Evolutionary conservation across 768 basidiomycete genomes (phyloP).

Genomic region (Fistulinella prunicolor): DNA sequence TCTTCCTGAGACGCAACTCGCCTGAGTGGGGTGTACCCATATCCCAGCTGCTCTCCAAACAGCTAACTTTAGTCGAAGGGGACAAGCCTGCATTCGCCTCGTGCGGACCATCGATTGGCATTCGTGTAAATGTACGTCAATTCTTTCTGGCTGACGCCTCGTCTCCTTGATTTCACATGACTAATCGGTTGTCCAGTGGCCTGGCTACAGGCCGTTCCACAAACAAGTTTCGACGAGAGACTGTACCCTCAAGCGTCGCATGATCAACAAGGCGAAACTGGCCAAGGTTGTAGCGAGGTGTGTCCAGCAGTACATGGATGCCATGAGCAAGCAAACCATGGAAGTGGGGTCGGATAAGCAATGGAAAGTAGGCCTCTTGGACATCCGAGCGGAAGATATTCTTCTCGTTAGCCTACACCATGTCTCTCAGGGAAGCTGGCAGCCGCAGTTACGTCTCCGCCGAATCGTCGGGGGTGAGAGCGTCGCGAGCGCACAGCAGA

Average conservation of each 20-base stretch:
- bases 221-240: conserved; percentile 71
- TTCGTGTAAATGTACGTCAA: conserved; percentile 56
- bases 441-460: conserved; percentile 60
- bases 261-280: conserved; percentile 64
- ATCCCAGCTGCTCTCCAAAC: conserved; percentile 53
- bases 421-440: conserved; percentile 77
- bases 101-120: conserved; percentile 68
- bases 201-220: conserved; percentile 67
- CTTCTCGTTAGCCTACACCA: conserved; percentile 74
- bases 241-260: conserved; percentile 62
- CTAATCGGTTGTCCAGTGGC: conserved; percentile 55
- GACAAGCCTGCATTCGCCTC: conserved; percentile 62
- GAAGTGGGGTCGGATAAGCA: neutral
- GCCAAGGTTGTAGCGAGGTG: conserved; percentile 72
- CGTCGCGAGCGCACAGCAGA: no score
- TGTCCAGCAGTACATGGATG: conserved; percentile 30
- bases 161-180: neutral
- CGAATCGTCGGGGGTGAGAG: neutral
- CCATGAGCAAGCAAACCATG: conserved; percentile 6
- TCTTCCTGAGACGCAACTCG: conserved; percentile 52
- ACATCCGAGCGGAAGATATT: conserved; percentile 11
- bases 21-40: conserved; percentile 58
- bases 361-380: conserved; percentile 16
- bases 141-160: neutral
- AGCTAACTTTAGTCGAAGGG: conserved; percentile 46